Percentiles rank a stretch among this genome's conserved stretches.
These are phyloP conservation scores for Jamesozyma piceae DNA, from an alignment of 805 yeast genomes.

Conservation along the genomic window DNA sequence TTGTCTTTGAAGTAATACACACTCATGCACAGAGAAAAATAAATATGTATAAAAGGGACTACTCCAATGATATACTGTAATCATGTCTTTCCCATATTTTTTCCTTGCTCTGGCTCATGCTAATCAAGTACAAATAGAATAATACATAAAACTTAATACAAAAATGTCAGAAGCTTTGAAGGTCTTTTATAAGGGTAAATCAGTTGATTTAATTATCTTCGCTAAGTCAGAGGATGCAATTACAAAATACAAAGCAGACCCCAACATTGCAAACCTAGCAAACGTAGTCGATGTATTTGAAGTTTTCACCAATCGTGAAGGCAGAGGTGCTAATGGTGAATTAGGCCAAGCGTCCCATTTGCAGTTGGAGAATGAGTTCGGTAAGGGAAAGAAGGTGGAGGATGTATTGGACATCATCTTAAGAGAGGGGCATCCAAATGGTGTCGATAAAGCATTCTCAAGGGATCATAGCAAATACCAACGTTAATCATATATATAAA, in stretches of 20 bases:
- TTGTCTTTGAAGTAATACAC: too few species aligned
- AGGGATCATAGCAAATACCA: background rate
- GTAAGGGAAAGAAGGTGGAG: constrained; percentile 40
- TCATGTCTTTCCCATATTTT: too few species aligned
- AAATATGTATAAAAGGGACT: too few species aligned
- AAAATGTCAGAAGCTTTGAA: constrained; percentile 34
- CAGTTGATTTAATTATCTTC: constrained; percentile 57
- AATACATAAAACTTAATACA: too few species aligned
- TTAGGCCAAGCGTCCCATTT: constrained; percentile 61
- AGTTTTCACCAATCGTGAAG: constrained; percentile 50
- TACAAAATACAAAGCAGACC: constrained; percentile 37
- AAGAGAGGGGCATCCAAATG: constrained; percentile 47
- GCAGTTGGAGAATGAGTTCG: constrained; percentile 62
- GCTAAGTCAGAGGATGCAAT: constrained; percentile 44
- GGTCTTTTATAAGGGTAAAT: constrained; percentile 56
- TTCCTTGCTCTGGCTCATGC: too few species aligned
- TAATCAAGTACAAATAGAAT: too few species aligned
- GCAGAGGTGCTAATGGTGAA: constrained; percentile 62
- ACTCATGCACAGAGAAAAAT: too few species aligned
- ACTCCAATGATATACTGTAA: too few species aligned
- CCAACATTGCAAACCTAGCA: constrained; percentile 34
- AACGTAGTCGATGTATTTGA: constrained; percentile 60
- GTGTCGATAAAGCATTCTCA: constrained; percentile 3
- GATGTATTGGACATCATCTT: constrained; percentile 53
- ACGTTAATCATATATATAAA: background rate